Evolutionary conservation across 1,284 basidiomycete genomes (phyloP), one percentile per base, ranked within the genome.

Genomic region (Sporisorium iseilematis-ciliati): DNA sequence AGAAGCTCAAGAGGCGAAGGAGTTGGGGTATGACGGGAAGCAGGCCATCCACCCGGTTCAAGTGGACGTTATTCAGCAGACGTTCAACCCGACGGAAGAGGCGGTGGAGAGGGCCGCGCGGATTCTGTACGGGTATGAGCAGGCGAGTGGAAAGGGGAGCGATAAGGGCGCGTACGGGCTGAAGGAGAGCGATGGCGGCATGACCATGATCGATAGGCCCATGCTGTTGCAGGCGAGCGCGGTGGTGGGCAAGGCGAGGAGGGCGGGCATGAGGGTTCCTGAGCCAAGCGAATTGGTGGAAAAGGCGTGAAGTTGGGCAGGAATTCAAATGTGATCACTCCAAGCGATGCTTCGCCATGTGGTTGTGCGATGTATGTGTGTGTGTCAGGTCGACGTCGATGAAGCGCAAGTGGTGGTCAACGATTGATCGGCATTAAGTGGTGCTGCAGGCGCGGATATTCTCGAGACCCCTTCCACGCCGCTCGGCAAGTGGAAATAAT

Each of bases 41-140:
- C 95, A 97, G 93, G 94, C 93, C 1, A 96, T 98, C 56, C 95
- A 98, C 86, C 95, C 95, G 0, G 87, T 87, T 14, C 95, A 98
- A 85, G 90, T 97, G 4, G 89, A 90, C 23, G 87, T 89, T 6
- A 94, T 96, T 42, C 93, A 95, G 75, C 35, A 57, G 4, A 91
- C 91, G 0, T 97, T 92, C 84, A 89, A 92, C 0, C 95, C 95
- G 0, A 90, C 90, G 0, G 85, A 88, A 20, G 86, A 90, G 85
- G 94, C 94, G 83, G 92, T 97, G 20, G 82, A 88, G 11, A 90
- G 92, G 48, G 94, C 95, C 0, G 90, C 89, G 3, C 90, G 89
- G 68, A 93, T 97, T 56, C 48, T 66, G 59, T 51, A 57, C n/a
- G 61, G 78, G 8, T 89, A 90, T 10, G 86, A 89, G 12, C 38